phyloP scores from a whole-genome alignment of 2,329 filamentous ascomycete genomes.

The Verticillium dahliae region DNA sequence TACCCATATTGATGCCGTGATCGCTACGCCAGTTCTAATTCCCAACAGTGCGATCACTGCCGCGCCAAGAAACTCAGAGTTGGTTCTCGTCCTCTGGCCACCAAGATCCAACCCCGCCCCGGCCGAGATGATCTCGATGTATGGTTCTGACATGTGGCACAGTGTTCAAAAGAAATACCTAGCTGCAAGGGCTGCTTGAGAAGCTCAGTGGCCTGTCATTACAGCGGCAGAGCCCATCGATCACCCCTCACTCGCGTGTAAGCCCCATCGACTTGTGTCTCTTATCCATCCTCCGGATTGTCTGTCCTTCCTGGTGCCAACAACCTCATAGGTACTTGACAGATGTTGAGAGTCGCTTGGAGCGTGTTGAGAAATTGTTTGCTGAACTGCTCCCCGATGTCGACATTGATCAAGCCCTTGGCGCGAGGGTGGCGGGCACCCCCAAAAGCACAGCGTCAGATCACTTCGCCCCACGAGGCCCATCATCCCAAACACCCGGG shows the following conservation, averaged over 20 bases:
- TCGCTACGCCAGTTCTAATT: not conserved
- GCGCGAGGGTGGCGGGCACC: not conserved
- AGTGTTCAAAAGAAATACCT: slow-evolving; percentile 19
- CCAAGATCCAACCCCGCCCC: not conserved
- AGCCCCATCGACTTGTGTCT: not conserved
- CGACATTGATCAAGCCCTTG: slow-evolving; percentile 15
- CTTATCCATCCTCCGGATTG: not conserved
- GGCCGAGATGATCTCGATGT: not conserved
- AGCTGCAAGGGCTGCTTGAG: slow-evolving; percentile 16
- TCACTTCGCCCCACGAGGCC: not conserved
- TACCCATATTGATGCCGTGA: not conserved
- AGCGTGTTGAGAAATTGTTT: slow-evolving; percentile 14
- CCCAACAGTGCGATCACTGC: slow-evolving; percentile 13
- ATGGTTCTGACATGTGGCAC: not conserved
- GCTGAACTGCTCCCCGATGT: slow-evolving; percentile 14
- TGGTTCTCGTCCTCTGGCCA: not conserved
- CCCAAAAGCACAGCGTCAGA: not conserved
- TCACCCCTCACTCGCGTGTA: slow-evolving; percentile 19
- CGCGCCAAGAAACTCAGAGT: slow-evolving; percentile 16
- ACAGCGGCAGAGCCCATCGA: slow-evolving; percentile 16
- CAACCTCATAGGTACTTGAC: slow-evolving; percentile 14
- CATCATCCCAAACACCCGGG: not conserved
- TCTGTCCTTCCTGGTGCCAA: not conserved
- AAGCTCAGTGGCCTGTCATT: slow-evolving; percentile 15
- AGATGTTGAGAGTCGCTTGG: slow-evolving; percentile 14